Evolutionary conservation across 129 eudicot genomes (phyloP), one percentile per base, ranked within the genome.

Genomic region (Artemisia annua): DNA sequence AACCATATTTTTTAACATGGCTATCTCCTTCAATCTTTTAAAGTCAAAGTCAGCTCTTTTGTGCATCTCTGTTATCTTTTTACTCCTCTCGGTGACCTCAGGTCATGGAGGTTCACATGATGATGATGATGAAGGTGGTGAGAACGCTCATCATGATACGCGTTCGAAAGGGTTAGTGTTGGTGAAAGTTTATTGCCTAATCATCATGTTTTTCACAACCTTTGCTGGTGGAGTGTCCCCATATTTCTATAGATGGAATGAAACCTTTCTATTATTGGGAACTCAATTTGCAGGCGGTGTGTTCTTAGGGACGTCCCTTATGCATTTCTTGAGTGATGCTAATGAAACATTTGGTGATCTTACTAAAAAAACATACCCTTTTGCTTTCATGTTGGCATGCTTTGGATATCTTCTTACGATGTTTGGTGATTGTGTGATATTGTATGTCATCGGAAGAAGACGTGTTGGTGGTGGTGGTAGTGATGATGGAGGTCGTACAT

Each of bases 201-300:
- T 89, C 73, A 93, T 93, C 39, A 64, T 89, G 52, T 93, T 93
- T 48, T 73, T 82, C 48, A 78, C 69, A 83, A 89, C 96, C 4
- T 93, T 93, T 55, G 77, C 63, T 2, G 92, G 94, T 35, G 98
- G 97, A 0, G 82, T 89, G 3, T 87, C 96, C 5, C 97, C 98
- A 3, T 89, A 89, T 48, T 90, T 89, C 68, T 85, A 73, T 75
- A 35, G 92, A 75, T 87, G 92, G 88, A 89, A 87, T 18, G 86
- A 85, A 70, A 77, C 70, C 17, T 84, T 89, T 74, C 84, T 93
- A 1, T 69, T 89, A 14, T 66, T 93, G 65, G 98, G 95, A 1
- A 90, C 94, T 56, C 88, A 90, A n/a, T 93, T 93, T 43, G 92
- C 98, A 0, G 98, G 87, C 5, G 98, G 97, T 4, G 92, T 87